Conservation (phyloP, 2,329 filamentous ascomycete genomes). For the Aspergillus cejpii region DNA sequence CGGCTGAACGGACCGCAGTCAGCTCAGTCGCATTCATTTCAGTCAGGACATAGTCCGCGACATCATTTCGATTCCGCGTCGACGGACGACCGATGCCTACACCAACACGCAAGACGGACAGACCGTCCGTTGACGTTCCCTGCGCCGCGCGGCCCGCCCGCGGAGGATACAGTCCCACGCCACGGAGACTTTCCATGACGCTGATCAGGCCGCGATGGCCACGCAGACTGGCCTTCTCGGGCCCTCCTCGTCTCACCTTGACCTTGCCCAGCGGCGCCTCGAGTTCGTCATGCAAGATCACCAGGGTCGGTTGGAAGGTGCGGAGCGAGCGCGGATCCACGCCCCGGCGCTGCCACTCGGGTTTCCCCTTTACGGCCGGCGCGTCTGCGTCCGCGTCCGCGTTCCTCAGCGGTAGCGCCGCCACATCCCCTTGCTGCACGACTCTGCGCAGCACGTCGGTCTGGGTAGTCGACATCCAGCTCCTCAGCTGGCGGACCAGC, state of each 20-base stretch:
- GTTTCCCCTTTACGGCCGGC: no score
- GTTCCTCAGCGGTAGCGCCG: no score
- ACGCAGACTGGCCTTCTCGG: constrained; percentile 49
- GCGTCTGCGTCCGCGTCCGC: no score
- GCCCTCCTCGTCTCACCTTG: constrained; percentile 55
- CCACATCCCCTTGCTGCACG: constrained; percentile 3
- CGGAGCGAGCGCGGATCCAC: constrained; percentile 9
- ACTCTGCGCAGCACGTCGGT: constrained; percentile 8
- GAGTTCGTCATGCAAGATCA: constrained; percentile 85
- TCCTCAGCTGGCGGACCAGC: constrained; percentile 59
- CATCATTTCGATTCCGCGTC: constrained; percentile 58
- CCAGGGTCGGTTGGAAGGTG: constrained; percentile 45
- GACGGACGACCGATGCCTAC: constrained; percentile 82
- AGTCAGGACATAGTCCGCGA: constrained; percentile 70
- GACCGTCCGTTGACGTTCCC: constrained; percentile 22
- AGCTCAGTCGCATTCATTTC: constrained; percentile 54
- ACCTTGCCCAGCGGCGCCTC: constrained; percentile 65
- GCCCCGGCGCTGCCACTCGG: constrained; percentile 19
- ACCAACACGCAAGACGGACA: constrained; percentile 56
- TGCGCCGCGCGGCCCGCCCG: constrained; percentile 31
- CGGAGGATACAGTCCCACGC: constrained; percentile 27
- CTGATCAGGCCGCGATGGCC: constrained; percentile 74
- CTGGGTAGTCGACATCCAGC: constrained; percentile 23
- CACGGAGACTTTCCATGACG: constrained; percentile 50
- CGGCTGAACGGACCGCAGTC: constrained; percentile 44